Evolutionary conservation across 2,329 filamentous ascomycete species (phyloP).

Genomic region (Cercospora sp.): DNA sequence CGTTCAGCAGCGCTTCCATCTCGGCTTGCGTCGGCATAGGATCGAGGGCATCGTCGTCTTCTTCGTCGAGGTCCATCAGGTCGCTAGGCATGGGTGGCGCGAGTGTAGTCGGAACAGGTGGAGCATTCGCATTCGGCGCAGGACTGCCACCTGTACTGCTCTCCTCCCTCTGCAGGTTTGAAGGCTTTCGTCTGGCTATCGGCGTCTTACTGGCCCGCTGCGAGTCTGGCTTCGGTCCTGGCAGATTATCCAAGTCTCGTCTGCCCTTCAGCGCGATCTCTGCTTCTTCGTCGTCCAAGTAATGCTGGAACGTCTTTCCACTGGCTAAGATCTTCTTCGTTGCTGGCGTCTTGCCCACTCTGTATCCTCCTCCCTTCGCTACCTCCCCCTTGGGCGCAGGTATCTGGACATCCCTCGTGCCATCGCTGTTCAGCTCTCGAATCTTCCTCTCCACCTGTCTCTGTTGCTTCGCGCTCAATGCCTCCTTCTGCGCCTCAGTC

Average conservation of each 20-base stretch:
- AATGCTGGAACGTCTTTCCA: slow-evolving; percentile 80
- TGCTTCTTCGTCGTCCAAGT: slow-evolving; percentile 76
- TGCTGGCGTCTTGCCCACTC: slow-evolving; percentile 62
- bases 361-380: slow-evolving; percentile 43
- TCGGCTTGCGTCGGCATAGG: slow-evolving; percentile 46
- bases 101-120: slow-evolving; percentile 18
- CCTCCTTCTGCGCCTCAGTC: slow-evolving; percentile 48
- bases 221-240: slow-evolving; percentile 14
- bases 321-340: slow-evolving; percentile 76
- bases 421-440: slow-evolving; percentile 79
- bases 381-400: slow-evolving; percentile 58
- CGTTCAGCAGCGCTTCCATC: slow-evolving; percentile 62
- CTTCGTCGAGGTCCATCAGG: slow-evolving; percentile 43
- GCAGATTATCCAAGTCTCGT: slow-evolving; percentile 29
- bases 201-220: slow-evolving; percentile 41
- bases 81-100: slow-evolving; percentile 36
- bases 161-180: slow-evolving; percentile 25
- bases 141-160: slow-evolving; percentile 33
- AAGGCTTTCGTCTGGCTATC: slow-evolving; percentile 35
- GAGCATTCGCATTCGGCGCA: slow-evolving; percentile 22
- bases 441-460: slow-evolving; percentile 79
- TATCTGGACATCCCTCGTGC: slow-evolving; percentile 56
- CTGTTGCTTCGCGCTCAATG: slow-evolving; percentile 78
- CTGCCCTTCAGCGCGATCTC: slow-evolving; percentile 44
- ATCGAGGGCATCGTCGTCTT: slow-evolving; percentile 38